Conservation (phyloP, 2,329 filamentous ascomycete genomes). For the Fusarium fujikuroi region DNA sequence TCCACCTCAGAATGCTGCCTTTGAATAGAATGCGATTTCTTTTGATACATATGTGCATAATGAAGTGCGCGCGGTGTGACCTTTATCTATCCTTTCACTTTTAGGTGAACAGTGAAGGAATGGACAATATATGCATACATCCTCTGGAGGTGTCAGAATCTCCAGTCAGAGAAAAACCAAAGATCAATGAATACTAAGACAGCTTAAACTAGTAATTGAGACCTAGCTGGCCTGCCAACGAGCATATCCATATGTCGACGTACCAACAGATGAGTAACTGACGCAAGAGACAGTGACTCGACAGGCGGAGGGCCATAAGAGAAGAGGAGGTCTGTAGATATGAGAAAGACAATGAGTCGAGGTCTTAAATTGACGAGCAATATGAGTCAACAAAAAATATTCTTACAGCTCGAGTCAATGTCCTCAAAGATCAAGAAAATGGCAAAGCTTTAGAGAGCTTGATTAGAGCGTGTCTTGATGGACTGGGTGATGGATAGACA, state of each 20-base stretch:
- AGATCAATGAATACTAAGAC: fast-evolving
- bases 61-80: background rate
- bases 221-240: background rate
- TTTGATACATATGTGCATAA: background rate
- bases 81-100: background rate
- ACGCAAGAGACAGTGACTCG: background rate
- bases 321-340: fast-evolving
- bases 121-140: background rate
- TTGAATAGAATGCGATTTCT: fast-evolving
- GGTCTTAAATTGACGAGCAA: fast-evolving
- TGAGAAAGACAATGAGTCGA: background rate
- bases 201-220: fast-evolving
- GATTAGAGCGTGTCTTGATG: constrained; percentile 91
- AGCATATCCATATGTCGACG: background rate
- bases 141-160: background rate
- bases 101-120: no score
- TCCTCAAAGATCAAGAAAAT: background rate
- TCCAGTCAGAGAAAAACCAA: background rate
- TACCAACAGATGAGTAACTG: no score
- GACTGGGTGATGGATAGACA: constrained; percentile 91
- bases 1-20: fast-evolving
- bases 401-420: fast-evolving
- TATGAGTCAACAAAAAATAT: background rate
- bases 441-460: constrained; percentile 50
- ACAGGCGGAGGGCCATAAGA: no score